Percentiles rank a stretch among this genome's conserved stretches.
Evolutionary conservation across 495 filamentous ascomycete species (phyloP).

Genomic region (Neurospora terricola): DNA sequence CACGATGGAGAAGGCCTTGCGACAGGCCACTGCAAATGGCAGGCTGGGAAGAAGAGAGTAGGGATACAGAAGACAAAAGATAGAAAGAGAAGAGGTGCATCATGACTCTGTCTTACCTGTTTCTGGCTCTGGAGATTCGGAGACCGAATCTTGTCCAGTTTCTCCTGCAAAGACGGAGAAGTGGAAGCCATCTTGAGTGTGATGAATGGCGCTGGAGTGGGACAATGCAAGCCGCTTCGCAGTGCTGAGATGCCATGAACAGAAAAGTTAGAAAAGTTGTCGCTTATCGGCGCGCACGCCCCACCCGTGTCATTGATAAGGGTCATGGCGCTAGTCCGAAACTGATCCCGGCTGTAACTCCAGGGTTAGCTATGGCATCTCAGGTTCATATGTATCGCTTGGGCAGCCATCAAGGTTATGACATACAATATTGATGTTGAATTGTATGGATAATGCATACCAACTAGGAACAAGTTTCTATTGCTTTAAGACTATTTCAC

Average conservation of each 20-base stretch:
- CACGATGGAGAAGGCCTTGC: slow-evolving; percentile 3
- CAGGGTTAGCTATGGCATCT: not conserved
- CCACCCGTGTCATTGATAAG: slow-evolving; percentile 17
- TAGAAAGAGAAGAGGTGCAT: not conserved
- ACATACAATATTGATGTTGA: not conserved
- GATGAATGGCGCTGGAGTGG: slow-evolving; percentile 6
- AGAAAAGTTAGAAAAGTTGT: slow-evolving; percentile 20
- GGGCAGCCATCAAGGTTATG: not conserved
- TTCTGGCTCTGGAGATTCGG: slow-evolving; percentile 93
- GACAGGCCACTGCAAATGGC: not conserved
- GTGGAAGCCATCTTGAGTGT: slow-evolving; percentile 29
- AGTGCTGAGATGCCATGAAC: slow-evolving; percentile 14
- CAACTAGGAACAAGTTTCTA: not conserved
- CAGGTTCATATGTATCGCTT: not conserved
- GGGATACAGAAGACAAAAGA: not conserved
- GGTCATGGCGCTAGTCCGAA: slow-evolving; percentile 3
- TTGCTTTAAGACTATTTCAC: not conserved
- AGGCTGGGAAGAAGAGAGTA: not conserved
- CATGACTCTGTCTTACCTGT: slow-evolving; percentile 48
- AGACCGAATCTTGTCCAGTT: slow-evolving; percentile 90
- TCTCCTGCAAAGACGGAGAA: slow-evolving; percentile 67
- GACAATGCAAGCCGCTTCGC: slow-evolving; percentile 11
- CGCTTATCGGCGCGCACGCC: slow-evolving; percentile 15
- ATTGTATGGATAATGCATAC: not conserved
- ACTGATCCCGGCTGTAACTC: not conserved